A percentile compares a stretch with the other conserved stretches of the same genome.
Conservation (phyloP, 371 early-diverging fungal species). For the Basidiobolus meristosporus region DNA sequence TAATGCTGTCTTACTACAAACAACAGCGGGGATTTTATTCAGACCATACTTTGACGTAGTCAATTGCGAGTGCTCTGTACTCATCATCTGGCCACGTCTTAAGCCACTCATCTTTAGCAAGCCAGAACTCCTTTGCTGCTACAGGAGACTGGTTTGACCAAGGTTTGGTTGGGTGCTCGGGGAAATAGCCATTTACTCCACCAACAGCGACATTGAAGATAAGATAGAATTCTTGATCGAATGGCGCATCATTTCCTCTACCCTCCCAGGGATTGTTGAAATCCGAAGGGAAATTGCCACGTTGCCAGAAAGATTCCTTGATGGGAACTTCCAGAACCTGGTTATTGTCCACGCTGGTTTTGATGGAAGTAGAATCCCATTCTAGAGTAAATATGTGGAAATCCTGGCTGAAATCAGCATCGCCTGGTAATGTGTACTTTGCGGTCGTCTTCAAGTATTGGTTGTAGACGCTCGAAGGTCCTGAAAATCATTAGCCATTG, state of each 20-base stretch:
- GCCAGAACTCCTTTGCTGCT: slow-evolving; percentile 26
- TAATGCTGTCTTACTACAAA: too few relatives aligned
- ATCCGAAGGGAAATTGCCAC: slow-evolving; percentile 18
- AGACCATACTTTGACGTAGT: slow-evolving; percentile 29
- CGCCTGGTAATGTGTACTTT: too few relatives aligned
- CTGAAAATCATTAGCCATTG: slow-evolving; percentile 15
- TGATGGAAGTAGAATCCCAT: slow-evolving; percentile 33
- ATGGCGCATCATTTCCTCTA: slow-evolving; percentile 28
- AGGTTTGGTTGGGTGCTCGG: slow-evolving; percentile 26
- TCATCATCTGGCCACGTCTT: slow-evolving; percentile 24
- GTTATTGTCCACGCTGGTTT: slow-evolving; percentile 33
- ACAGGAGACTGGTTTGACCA: slow-evolving; percentile 20
- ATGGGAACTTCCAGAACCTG: slow-evolving; percentile 32
- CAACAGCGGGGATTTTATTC: too few relatives aligned
- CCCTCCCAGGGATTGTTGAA: slow-evolving; percentile 28
- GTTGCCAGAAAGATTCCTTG: slow-evolving; percentile 18
- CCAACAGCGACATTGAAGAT: slow-evolving; percentile 52
- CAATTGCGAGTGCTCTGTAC: slow-evolving; percentile 25
- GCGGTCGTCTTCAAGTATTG: neutral
- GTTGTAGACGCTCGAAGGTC: slow-evolving; percentile 4
- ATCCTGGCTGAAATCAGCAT: slow-evolving; percentile 13
- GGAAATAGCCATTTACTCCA: slow-evolving; percentile 38
- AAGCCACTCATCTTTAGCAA: slow-evolving; percentile 21
- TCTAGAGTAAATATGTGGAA: slow-evolving; percentile 26
- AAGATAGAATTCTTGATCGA: slow-evolving; percentile 40